Conservation (phyloP, 2,329 filamentous ascomycete species). For the Beauveria sp. region DNA sequence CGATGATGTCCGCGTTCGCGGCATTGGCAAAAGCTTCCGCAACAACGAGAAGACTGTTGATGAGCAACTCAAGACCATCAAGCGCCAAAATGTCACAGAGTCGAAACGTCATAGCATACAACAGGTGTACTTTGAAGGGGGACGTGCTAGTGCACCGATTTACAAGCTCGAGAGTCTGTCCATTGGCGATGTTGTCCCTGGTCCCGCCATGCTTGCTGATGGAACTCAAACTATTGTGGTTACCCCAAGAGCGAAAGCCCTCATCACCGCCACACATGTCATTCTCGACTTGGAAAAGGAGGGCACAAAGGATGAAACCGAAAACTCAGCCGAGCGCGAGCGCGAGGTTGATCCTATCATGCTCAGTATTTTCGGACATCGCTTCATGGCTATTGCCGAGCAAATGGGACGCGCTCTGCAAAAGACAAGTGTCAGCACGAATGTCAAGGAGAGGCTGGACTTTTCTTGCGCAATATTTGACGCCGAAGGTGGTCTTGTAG, state of each 20-base stretch:
- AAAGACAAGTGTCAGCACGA: constrained; percentile 74
- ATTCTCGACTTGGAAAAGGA: constrained; percentile 72
- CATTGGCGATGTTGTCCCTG: constrained; percentile 64
- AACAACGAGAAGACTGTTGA: constrained; percentile 76
- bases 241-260: constrained; percentile 66
- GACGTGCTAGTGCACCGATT: constrained; percentile 68
- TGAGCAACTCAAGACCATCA: constrained; percentile 67
- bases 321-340: neutral
- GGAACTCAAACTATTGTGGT: constrained; percentile 89
- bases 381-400: constrained; percentile 81
- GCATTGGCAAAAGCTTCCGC: constrained; percentile 82
- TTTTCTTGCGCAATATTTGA: constrained; percentile 80
- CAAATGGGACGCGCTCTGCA: constrained; percentile 76
- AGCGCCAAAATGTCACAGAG: constrained; percentile 46
- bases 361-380: constrained; percentile 71
- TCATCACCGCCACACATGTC: constrained; percentile 79
- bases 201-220: constrained; percentile 81
- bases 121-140: constrained; percentile 78
- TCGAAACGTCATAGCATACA: constrained; percentile 58
- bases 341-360: constrained; percentile 56
- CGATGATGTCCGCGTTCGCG: constrained; percentile 80
- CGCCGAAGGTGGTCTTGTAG: constrained; percentile 65
- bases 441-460: constrained; percentile 75
- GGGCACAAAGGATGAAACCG: constrained; percentile 25
- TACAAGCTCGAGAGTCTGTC: constrained; percentile 72